Evolutionary conservation across 2,329 filamentous ascomycete genomes (phyloP).

Genomic region (Colletotrichum noveboracense): DNA sequence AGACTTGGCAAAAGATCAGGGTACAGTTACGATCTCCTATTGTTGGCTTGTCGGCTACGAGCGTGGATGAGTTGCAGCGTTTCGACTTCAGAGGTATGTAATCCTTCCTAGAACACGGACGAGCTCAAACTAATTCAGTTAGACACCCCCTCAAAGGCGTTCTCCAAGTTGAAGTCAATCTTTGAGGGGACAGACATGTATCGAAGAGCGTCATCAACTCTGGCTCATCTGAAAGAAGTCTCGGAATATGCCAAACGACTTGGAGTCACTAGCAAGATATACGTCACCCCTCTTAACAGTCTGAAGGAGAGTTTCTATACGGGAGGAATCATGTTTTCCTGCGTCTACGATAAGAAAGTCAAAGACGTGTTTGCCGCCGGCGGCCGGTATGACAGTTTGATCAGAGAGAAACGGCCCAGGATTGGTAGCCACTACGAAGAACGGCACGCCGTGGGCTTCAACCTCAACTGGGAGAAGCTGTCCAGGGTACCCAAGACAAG

Average conservation of each 20-base stretch:
- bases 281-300: slow-evolving; percentile 83
- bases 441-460: slow-evolving; percentile 89
- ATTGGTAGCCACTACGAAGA: slow-evolving; percentile 66
- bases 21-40: slow-evolving; percentile 81
- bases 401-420: slow-evolving; percentile 81
- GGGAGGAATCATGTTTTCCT: slow-evolving; percentile 88
- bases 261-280: slow-evolving; percentile 77
- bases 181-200: slow-evolving; percentile 71
- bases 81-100: slow-evolving; percentile 85
- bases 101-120: background rate
- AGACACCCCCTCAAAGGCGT: slow-evolving; percentile 63
- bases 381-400: slow-evolving; percentile 89
- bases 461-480: slow-evolving; percentile 85
- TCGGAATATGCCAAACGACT: slow-evolving; percentile 78
- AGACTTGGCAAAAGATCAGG: slow-evolving; percentile 83
- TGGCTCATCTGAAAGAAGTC: slow-evolving; percentile 82
- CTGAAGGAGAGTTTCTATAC: slow-evolving; percentile 91
- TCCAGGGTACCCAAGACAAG: slow-evolving; percentile 66
- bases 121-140: background rate
- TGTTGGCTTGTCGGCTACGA: slow-evolving; percentile 85
- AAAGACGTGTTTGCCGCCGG: slow-evolving; percentile 91
- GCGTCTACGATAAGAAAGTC: slow-evolving; percentile 83
- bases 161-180: slow-evolving; percentile 62
- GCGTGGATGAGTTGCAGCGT: slow-evolving; percentile 84
- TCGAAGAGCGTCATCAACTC: slow-evolving; percentile 75